Evolutionary conservation across 106 monocot genomes (phyloP).

Genomic region (Cymbidium sinense): DNA sequence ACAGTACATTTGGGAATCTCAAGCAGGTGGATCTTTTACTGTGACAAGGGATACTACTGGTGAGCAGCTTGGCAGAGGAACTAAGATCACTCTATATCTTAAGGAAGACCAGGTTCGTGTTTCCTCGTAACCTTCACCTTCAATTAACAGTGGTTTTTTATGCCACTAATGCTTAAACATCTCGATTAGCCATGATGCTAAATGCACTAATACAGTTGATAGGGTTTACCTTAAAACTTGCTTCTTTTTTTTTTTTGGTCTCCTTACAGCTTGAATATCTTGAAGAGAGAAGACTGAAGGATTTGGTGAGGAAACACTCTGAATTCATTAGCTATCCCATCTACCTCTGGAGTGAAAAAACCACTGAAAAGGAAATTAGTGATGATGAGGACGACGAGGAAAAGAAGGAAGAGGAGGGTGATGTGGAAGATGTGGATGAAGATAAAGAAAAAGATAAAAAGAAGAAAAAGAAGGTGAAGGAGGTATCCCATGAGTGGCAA

Average conservation of each 20-base stretch:
- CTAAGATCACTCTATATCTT: slow-evolving; percentile 23
- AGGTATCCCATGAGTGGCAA: slow-evolving; percentile 32
- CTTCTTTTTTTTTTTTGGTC: background rate
- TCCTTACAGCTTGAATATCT: slow-evolving; percentile 31
- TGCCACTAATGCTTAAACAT: too few relatives aligned
- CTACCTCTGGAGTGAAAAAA: slow-evolving; percentile 37
- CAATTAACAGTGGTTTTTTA: too few relatives aligned
- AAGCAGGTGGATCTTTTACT: slow-evolving; percentile 27
- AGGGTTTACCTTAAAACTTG: background rate
- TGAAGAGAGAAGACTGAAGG: slow-evolving; percentile 40
- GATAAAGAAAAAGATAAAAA: slow-evolving; percentile 21
- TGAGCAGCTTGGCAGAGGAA: slow-evolving; percentile 23
- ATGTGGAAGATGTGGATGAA: slow-evolving; percentile 23
- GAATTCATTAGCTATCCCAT: slow-evolving; percentile 27
- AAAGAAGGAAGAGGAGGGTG: slow-evolving; percentile 23
- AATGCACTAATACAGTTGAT: background rate
- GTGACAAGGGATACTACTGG: slow-evolving; percentile 19
- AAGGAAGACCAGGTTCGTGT: slow-evolving; percentile 18
- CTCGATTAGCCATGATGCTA: too few relatives aligned
- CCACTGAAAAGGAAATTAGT: slow-evolving; percentile 32
- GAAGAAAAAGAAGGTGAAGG: slow-evolving; percentile 33
- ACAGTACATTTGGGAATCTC: slow-evolving; percentile 25
- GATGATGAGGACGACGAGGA: slow-evolving; percentile 47
- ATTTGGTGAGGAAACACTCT: slow-evolving; percentile 40
- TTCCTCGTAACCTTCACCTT: background rate